Conservation (phyloP, 2,329 filamentous ascomycete species). For the Arthrobotrys entomopaga region DNA sequence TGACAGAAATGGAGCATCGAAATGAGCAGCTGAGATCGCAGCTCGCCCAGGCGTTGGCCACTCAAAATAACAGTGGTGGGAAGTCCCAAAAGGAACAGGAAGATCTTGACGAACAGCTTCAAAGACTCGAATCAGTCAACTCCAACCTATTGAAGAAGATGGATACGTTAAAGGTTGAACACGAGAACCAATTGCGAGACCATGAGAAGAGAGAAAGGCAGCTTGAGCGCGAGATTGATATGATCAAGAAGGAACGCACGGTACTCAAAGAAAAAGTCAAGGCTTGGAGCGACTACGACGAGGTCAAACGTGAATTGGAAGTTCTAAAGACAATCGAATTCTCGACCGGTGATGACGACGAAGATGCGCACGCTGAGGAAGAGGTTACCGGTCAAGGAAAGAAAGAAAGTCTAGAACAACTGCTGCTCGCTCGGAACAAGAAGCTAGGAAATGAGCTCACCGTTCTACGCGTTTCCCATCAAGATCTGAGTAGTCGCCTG, state of each 20-base stretch:
- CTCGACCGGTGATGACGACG: constrained; percentile 85
- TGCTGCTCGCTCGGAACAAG: constrained; percentile 92
- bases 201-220: constrained; percentile 78
- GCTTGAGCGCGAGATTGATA: constrained; percentile 80
- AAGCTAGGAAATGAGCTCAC: constrained; percentile 95
- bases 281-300: constrained; percentile 93
- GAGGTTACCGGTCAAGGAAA: constrained; percentile 63
- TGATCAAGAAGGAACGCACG: constrained; percentile 83
- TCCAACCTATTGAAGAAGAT: constrained; percentile 89
- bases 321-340: constrained; percentile 98
- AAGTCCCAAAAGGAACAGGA: constrained; percentile 67
- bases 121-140: constrained; percentile 91
- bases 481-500: constrained; percentile 84
- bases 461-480: constrained; percentile 86
- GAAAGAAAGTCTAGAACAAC: constrained; percentile 86
- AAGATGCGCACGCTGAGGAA: constrained; percentile 65
- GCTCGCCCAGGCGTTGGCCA: constrained; percentile 83
- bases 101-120: constrained; percentile 89
- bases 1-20: constrained; percentile 90
- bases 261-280: constrained; percentile 81
- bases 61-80: constrained; percentile 62
- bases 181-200: constrained; percentile 79
- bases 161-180: constrained; percentile 83
- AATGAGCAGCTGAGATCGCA: constrained; percentile 94
- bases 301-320: constrained; percentile 93